phyloP scores from a whole-genome alignment of 768 basidiomycete species.

The Cubamyces sp. region DNA sequence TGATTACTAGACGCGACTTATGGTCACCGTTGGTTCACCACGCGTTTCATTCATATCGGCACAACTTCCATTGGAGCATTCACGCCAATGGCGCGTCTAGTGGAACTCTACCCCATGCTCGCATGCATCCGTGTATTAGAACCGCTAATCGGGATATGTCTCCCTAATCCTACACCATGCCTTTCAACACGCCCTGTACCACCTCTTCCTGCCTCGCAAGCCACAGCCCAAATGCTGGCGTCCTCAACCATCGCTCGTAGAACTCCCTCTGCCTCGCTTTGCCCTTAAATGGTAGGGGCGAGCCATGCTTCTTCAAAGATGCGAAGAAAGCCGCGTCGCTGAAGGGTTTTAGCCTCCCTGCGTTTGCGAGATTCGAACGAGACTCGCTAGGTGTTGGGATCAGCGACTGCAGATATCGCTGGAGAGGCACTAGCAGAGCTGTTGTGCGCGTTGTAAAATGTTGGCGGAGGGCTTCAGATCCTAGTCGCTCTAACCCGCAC shows the following conservation, averaged over 20 bases:
- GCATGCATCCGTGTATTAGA: too few species aligned
- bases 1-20: slow-evolving; percentile 9
- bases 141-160: too few species aligned
- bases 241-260: slow-evolving; percentile 77
- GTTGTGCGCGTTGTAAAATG: slow-evolving; percentile 89
- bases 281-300: slow-evolving; percentile 76
- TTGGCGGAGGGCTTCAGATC: slow-evolving; percentile 67
- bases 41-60: neutral
- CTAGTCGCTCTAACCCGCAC: slow-evolving; percentile 53
- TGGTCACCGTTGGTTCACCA: slow-evolving; percentile 5
- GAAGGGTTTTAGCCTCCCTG: slow-evolving; percentile 64
- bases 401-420: slow-evolving; percentile 88
- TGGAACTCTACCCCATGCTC: too few species aligned
- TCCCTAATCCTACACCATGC: neutral
- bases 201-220: slow-evolving; percentile 75
- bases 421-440: slow-evolving; percentile 84
- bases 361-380: slow-evolving; percentile 16
- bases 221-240: slow-evolving; percentile 81
- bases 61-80: neutral
- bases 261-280: slow-evolving; percentile 67
- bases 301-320: slow-evolving; percentile 71
- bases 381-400: slow-evolving; percentile 71
- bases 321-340: slow-evolving; percentile 68
- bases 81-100: neutral
- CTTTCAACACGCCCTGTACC: slow-evolving; percentile 57